Conservation (phyloP, 768 basidiomycete species). For the Floccularia luteovirens region DNA sequence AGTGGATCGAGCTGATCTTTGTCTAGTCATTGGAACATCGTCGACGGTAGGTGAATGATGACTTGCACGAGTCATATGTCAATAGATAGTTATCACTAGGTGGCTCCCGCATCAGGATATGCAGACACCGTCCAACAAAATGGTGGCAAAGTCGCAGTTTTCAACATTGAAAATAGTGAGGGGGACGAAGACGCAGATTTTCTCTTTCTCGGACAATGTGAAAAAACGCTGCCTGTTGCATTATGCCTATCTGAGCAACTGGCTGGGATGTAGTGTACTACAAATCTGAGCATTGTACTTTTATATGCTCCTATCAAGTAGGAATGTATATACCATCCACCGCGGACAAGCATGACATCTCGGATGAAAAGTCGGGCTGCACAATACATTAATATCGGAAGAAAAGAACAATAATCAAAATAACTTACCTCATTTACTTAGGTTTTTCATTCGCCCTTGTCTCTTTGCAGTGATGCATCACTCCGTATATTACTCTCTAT, state of each 20-base stretch:
- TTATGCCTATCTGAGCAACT: conserved; percentile 18
- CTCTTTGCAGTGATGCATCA: too few relatives aligned
- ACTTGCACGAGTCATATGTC: not conserved
- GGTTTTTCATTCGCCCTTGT: too few relatives aligned
- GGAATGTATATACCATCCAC: not conserved
- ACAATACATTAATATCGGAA: not conserved
- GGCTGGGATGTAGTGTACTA: not conserved
- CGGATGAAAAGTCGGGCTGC: not conserved
- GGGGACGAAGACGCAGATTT: conserved; percentile 39
- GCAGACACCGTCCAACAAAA: conserved; percentile 20
- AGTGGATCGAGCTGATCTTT: conserved; percentile 39
- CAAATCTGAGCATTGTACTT: not conserved
- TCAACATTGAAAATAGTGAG: conserved; percentile 25
- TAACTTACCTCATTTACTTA: too few relatives aligned
- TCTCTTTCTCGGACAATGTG: conserved; percentile 42
- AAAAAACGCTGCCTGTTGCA: conserved; percentile 33
- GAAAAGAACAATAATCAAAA: too few relatives aligned
- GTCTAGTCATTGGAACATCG: conserved; percentile 49
- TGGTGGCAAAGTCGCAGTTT: conserved; percentile 33
- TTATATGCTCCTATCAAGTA: not conserved
- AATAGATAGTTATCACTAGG: conserved; percentile 16
- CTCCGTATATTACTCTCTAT: conserved; percentile 11
- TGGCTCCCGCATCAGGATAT: conserved; percentile 34
- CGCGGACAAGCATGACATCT: not conserved
- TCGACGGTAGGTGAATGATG: conserved; percentile 25